Evolutionary conservation across 805 yeast genomes (phyloP).

Genomic region (Lipomyces mesembrius): DNA sequence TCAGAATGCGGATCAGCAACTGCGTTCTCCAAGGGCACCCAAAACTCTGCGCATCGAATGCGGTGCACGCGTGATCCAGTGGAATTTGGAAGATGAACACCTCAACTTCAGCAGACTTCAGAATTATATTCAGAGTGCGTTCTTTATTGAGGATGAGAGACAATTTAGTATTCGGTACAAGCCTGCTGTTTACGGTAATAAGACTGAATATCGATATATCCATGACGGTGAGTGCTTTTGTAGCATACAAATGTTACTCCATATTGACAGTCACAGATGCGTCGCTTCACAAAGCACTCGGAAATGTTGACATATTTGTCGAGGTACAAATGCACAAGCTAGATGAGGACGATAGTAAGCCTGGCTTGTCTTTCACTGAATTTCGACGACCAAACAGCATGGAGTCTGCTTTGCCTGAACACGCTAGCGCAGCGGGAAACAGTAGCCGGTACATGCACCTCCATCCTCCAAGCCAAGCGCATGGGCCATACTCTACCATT

Average conservation of each 20-base stretch:
- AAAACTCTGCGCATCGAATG: slow-evolving; percentile 26
- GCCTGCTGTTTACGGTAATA: not conserved
- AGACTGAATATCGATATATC: not conserved
- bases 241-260: not conserved
- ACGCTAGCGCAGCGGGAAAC: not conserved
- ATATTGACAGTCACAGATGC: slow-evolving; percentile 9
- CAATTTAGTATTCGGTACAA: slow-evolving; percentile 13
- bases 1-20: not conserved
- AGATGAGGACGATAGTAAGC: not conserved
- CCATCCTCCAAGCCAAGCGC: not conserved
- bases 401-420: not conserved
- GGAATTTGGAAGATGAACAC: slow-evolving; percentile 27
- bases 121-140: slow-evolving; percentile 31
- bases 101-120: slow-evolving; percentile 21
- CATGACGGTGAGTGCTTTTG: slow-evolving; percentile 10
- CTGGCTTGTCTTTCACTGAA: not conserved
- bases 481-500: not conserved
- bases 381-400: not conserved
- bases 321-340: slow-evolving; percentile 12
- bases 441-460: not conserved
- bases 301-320: slow-evolving; percentile 19
- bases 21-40: not conserved
- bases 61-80: slow-evolving; percentile 24
- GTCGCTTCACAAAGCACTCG: slow-evolving; percentile 20
- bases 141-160: slow-evolving; percentile 23